phyloP scores from a whole-genome alignment of 2,329 filamentous ascomycete species.

The Zalaria sp. region DNA sequence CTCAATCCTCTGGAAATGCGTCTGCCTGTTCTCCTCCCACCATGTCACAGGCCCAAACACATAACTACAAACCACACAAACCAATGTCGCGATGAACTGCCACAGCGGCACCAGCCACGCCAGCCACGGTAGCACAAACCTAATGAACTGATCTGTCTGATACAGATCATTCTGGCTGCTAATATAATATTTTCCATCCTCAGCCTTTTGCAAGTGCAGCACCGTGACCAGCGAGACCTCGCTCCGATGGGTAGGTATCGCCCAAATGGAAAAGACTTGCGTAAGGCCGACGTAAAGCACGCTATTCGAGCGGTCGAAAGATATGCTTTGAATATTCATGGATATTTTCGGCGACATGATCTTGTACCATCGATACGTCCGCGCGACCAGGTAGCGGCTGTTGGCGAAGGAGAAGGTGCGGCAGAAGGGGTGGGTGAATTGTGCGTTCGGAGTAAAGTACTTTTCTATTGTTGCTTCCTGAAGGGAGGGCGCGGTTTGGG shows the following conservation, averaged over 20 bases:
- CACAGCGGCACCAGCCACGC: constrained; percentile 39
- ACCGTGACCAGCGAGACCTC: constrained; percentile 19
- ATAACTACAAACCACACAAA: constrained; percentile 49
- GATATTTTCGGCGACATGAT: constrained; percentile 64
- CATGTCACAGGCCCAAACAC: constrained; percentile 36
- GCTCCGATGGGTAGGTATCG: constrained; percentile 60
- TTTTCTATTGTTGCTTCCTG: constrained; percentile 51
- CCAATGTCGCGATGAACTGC: constrained; percentile 49
- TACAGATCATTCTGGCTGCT: constrained; percentile 68
- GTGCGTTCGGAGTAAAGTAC: constrained; percentile 61
- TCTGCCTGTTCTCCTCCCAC: constrained; percentile 26
- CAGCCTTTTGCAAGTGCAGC: constrained; percentile 12
- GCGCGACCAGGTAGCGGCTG: constrained; percentile 52
- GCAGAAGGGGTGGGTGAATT: constrained; percentile 69
- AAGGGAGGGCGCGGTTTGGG: constrained; percentile 49
- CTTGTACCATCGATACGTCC: constrained; percentile 74
- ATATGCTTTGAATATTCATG: constrained; percentile 52
- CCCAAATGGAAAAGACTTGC: constrained; percentile 66
- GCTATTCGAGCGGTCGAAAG: constrained; percentile 50
- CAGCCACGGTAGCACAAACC: constrained; percentile 51
- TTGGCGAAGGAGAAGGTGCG: constrained; percentile 45
- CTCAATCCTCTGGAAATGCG: constrained; percentile 5
- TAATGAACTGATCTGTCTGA: constrained; percentile 59
- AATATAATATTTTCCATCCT: constrained; percentile 50
- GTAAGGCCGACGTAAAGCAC: constrained; percentile 61